Evolutionary conservation across 176 grass and related monocot species (phyloP).

Genomic region (Ensete ventricosum): DNA sequence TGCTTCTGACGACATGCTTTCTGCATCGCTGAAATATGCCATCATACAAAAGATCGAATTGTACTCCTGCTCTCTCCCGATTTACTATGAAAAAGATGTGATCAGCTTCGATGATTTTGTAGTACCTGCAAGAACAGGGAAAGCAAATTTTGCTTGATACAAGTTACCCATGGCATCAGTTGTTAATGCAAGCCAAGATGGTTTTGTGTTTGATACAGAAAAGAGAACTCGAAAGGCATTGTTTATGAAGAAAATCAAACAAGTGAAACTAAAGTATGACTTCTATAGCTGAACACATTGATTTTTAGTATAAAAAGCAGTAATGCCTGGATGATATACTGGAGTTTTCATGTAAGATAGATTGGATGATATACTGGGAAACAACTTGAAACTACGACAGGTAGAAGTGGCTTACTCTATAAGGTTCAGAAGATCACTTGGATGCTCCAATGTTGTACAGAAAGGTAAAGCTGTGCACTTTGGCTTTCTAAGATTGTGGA

Average conservation of each 20-base stretch:
- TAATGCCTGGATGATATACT: not conserved
- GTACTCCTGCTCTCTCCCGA: slow-evolving; percentile 84
- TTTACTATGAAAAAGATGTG: slow-evolving; percentile 97
- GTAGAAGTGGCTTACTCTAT: not conserved
- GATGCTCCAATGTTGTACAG: not conserved
- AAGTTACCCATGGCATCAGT: not conserved
- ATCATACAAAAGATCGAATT: slow-evolving; percentile 92
- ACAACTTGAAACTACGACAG: not conserved
- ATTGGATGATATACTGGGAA: not conserved
- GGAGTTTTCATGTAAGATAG: not conserved
- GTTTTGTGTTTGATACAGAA: not conserved
- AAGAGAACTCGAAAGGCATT: not conserved
- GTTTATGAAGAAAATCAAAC: not conserved
- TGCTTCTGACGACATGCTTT: slow-evolving; percentile 65
- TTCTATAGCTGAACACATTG: not conserved
- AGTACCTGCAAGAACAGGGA: slow-evolving; percentile 41
- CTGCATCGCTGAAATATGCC: slow-evolving; percentile 90
- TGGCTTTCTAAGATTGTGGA: too few relatives aligned
- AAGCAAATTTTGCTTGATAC: not conserved
- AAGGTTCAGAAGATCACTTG: not conserved
- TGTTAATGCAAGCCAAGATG: not conserved
- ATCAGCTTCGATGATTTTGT: slow-evolving; percentile 93
- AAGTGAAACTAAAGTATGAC: not conserved
- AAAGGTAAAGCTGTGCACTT: too few relatives aligned
- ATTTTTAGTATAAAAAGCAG: not conserved